Evolutionary conservation across 805 yeast genomes (phyloP).

Genomic region (Suhomyces kilbournensis): DNA sequence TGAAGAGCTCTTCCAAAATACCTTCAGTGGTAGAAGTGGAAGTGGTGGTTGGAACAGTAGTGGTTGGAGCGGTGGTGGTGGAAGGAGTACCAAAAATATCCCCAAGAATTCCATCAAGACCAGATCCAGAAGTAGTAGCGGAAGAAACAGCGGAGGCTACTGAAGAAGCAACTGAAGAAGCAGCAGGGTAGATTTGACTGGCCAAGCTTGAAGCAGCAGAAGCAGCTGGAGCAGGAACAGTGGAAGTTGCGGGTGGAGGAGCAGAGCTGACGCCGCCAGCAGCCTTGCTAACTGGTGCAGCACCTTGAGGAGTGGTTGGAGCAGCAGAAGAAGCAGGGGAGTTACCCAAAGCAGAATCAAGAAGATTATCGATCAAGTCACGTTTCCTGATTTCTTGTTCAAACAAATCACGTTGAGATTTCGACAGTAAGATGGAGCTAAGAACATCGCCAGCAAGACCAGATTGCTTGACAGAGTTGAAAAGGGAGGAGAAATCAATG

Average conservation of each 20-base stretch:
- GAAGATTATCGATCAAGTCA: constrained; percentile 7
- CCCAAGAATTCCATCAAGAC: constrained; percentile 9
- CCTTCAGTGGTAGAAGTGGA: constrained; percentile 7
- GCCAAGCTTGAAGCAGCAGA: constrained; percentile 4
- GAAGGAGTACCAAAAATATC: constrained; percentile 13
- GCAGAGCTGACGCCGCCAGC: not conserved
- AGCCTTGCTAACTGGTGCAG: not conserved
- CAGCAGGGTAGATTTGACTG: not conserved
- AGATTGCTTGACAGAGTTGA: constrained; percentile 23
- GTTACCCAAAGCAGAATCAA: constrained; percentile 6
- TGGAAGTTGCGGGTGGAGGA: constrained; percentile 3
- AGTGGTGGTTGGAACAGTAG: constrained; percentile 6
- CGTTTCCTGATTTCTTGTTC: not conserved
- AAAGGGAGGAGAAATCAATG: constrained; percentile 20
- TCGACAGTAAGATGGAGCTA: constrained; percentile 4
- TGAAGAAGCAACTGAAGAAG: constrained; percentile 7
- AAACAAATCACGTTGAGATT: constrained; percentile 1
- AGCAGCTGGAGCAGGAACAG: not conserved
- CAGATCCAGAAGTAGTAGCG: constrained; percentile 8
- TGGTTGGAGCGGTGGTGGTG: constrained; percentile 2
- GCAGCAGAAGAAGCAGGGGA: constrained; percentile 5
- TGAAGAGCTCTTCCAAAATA: constrained; percentile 11
- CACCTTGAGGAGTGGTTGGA: not conserved
- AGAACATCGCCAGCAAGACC: constrained; percentile 20
- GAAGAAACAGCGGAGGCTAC: constrained; percentile 7